phyloP scores from a whole-genome alignment of 352 stramenopile genomes.

The Halophytophthora batemanensis region DNA sequence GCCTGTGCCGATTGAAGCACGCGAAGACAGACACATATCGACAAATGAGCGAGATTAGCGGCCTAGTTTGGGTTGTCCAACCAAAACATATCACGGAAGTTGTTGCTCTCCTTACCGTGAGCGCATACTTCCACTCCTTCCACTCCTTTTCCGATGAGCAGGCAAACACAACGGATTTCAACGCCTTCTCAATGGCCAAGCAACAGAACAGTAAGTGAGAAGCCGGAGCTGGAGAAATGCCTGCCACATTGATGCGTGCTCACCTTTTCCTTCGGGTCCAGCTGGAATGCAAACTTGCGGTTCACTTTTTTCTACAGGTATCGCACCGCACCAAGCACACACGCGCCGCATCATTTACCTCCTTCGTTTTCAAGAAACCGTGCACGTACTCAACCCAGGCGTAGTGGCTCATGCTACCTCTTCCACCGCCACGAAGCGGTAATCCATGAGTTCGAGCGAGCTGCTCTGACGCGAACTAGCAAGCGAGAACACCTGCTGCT shows the following conservation, averaged over 20 bases:
- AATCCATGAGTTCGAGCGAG: constrained; percentile 43
- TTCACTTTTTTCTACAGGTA: constrained; percentile 47
- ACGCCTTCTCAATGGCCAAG: constrained; percentile 15
- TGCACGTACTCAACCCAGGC: neutral
- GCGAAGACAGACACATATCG: neutral
- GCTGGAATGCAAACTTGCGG: constrained; percentile 64
- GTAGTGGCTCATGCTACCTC: constrained; percentile 26
- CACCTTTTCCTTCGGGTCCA: constrained; percentile 53
- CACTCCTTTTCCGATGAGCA: constrained; percentile 57
- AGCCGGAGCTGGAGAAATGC: too few relatives aligned
- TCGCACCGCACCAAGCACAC: neutral
- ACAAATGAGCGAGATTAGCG: neutral
- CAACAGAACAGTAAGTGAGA: neutral
- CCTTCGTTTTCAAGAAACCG: neutral
- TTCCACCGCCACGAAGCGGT: constrained; percentile 38
- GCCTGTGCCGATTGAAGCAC: constrained; percentile 5
- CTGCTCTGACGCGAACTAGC: constrained; percentile 45
- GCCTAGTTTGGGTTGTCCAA: too few relatives aligned
- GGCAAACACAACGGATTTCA: constrained; percentile 57
- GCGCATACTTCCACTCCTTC: constrained; percentile 49
- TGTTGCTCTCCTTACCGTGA: constrained; percentile 43
- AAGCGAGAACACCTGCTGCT: constrained; percentile 56
- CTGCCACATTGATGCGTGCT: neutral
- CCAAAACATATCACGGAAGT: too few relatives aligned
- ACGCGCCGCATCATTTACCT: neutral